Conservation (phyloP, 2,329 filamentous ascomycete genomes). For the Colletotrichum orchidophilum region DNA sequence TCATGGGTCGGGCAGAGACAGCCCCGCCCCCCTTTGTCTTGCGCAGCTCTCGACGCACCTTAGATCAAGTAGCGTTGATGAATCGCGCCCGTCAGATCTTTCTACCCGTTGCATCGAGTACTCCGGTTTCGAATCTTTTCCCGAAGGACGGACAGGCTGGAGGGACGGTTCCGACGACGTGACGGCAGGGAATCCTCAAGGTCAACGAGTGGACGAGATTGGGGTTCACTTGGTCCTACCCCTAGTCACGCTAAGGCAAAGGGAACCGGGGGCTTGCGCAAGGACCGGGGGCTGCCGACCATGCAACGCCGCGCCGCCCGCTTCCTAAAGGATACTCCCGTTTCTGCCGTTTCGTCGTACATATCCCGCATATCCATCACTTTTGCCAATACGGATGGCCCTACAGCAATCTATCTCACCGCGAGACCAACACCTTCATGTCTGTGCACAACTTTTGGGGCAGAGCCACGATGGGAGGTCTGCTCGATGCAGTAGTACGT, state of each 20-base stretch:
- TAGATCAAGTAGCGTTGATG: neutral
- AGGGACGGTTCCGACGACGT: slow-evolving; percentile 5
- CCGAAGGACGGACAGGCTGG: slow-evolving; percentile 1
- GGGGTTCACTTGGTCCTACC: neutral
- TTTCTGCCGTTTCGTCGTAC: slow-evolving; percentile 31
- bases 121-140: slow-evolving; percentile 6
- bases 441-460: slow-evolving; percentile 5
- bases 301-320: slow-evolving; percentile 34
- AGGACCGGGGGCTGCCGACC: slow-evolving; percentile 32
- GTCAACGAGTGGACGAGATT: neutral
- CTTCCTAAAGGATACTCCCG: slow-evolving; percentile 36
- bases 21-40: slow-evolving; percentile 31
- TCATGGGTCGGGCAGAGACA: slow-evolving; percentile 33
- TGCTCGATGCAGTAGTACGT: neutral
- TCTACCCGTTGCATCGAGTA: neutral
- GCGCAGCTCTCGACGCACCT: slow-evolving; percentile 4
- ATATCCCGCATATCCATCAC: slow-evolving; percentile 32
- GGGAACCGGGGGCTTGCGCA: slow-evolving; percentile 23
- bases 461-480: neutral
- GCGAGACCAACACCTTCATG: slow-evolving; percentile 7
- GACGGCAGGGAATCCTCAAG: neutral
- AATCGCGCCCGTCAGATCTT: neutral
- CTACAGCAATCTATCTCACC: slow-evolving; percentile 14
- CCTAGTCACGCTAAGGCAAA: slow-evolving; percentile 25
- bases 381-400: slow-evolving; percentile 20